phyloP scores from a whole-genome alignment of 495 filamentous ascomycete species.

The Daldinia decipiens region DNA sequence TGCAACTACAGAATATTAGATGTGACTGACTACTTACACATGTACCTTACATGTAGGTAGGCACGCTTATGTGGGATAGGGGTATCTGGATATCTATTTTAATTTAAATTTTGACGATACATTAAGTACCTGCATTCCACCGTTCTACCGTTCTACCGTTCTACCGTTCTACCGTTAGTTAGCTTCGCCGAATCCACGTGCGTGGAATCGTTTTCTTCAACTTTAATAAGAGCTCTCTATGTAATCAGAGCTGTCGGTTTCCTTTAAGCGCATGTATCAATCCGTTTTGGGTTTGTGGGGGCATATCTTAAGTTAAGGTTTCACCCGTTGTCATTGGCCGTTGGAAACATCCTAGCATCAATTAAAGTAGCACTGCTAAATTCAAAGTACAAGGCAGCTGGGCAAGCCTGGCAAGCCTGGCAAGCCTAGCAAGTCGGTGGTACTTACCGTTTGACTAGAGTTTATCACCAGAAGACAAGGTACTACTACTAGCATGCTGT shows the following conservation, averaged over 20 bases:
- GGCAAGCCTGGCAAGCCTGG: background rate
- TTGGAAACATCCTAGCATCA: constrained; percentile 8
- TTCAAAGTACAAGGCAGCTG: background rate
- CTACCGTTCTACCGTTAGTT: background rate
- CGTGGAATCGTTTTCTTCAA: constrained; percentile 9
- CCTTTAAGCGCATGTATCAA: constrained; percentile 6
- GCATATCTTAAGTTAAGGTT: constrained; percentile 16
- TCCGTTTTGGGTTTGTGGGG: constrained; percentile 38
- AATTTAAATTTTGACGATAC: background rate
- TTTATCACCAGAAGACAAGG: no score
- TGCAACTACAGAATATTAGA: background rate
- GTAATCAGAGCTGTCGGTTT: constrained; percentile 1
- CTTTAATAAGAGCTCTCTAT: background rate
- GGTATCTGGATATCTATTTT: constrained; percentile 6
- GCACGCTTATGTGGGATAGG: background rate
- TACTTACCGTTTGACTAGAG: background rate
- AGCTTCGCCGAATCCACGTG: background rate
- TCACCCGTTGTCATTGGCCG: constrained; percentile 24
- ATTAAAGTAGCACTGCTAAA: constrained; percentile 6
- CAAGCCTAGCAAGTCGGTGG: background rate
- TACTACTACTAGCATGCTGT: no score
- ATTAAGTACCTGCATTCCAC: background rate
- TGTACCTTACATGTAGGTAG: no score
- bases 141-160: background rate
- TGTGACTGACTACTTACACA: background rate